Evolutionary conservation across 345 rosid species (phyloP), one percentile per base, ranked within the genome.

Genomic region (Ailanthus altissimus): DNA sequence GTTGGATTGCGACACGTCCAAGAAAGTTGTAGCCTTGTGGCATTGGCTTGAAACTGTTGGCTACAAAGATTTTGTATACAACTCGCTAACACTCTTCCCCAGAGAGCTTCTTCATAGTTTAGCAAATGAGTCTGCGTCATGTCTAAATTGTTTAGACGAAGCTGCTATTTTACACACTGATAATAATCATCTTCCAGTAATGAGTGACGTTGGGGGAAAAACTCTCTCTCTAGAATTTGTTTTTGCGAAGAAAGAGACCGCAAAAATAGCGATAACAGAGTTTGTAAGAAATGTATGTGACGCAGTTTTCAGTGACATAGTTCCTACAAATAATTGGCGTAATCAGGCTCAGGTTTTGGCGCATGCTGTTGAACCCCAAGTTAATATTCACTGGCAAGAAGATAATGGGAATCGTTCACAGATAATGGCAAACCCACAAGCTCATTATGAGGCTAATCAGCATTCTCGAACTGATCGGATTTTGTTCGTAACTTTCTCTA

Each of bases 11-110:
- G 3, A 28, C 8, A 11, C 15, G 2, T 59, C 81, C 21, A 81
- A 45, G 77, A 65, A 74, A 49, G 56, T 73, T 16, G 70, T 85
- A 13, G 80, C 84, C 60, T 85, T 85, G 56, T 83, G 88, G 88
- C 23, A 25, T 56, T 70, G 64, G 76, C 84, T 85, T 47, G 88
- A 85, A 79, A 60, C n/a, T 51, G 15, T 5, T 25, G 76, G 83
- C 46, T 70, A 57, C 57, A 56, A 5, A 60, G 0, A 83, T 38
- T 81, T 83, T 12, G 64, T 78, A 13, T 12, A 45, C 15, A 73
- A 67, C 8, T 15, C 72, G 14, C 59, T 50, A 4, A 1, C 11
- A 28, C 18, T 50, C 20, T 2, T 59, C 1, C 4, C 5, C 14
- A 0, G 0, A 25, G 9, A 18, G 45, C 50, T 18, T 38, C 50